phyloP scores from a whole-genome alignment of 2,329 filamentous ascomycete genomes.

The Alternaria solani region DNA sequence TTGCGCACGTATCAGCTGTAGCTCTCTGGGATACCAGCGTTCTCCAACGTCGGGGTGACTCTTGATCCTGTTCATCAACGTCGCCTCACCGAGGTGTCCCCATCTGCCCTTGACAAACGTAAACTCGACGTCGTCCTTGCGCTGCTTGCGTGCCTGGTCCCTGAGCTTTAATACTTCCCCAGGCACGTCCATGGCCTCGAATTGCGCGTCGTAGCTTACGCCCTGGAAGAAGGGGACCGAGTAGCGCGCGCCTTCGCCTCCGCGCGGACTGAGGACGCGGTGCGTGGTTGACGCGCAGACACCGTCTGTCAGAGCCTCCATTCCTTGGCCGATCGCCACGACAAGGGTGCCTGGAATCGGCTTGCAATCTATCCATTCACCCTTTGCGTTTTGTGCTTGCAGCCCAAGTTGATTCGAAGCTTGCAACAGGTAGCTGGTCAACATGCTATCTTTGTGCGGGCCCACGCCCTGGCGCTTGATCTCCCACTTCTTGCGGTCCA shows the following conservation, averaged over 20 bases:
- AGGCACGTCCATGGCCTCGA: slow-evolving; percentile 78
- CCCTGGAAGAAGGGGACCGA: slow-evolving; percentile 91
- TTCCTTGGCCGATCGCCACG: slow-evolving; percentile 85
- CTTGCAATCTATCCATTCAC: slow-evolving; percentile 83
- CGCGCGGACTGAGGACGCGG: slow-evolving; percentile 76
- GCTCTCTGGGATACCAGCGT: slow-evolving; percentile 66
- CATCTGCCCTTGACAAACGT: slow-evolving; percentile 76
- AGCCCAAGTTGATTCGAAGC: slow-evolving; percentile 77
- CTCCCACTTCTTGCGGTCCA: slow-evolving; percentile 57
- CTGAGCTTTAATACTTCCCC: slow-evolving; percentile 70
- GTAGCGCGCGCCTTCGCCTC: slow-evolving; percentile 75
- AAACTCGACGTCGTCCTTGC: slow-evolving; percentile 79
- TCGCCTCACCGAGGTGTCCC: slow-evolving; percentile 79
- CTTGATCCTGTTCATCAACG: slow-evolving; percentile 83
- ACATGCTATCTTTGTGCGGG: slow-evolving; percentile 86
- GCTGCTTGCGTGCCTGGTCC: slow-evolving; percentile 65
- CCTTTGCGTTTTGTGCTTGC: slow-evolving; percentile 81
- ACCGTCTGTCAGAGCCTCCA: slow-evolving; percentile 84
- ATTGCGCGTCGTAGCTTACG: slow-evolving; percentile 78
- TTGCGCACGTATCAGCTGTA: slow-evolving; percentile 53
- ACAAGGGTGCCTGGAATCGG: slow-evolving; percentile 80
- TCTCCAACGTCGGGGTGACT: slow-evolving; percentile 88
- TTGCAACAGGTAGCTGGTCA: slow-evolving; percentile 82
- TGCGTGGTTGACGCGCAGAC: slow-evolving; percentile 85
- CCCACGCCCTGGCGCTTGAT: slow-evolving; percentile 70